Conservation (phyloP, 495 filamentous ascomycete species). For the Penicilliopsis zonata region DNA sequence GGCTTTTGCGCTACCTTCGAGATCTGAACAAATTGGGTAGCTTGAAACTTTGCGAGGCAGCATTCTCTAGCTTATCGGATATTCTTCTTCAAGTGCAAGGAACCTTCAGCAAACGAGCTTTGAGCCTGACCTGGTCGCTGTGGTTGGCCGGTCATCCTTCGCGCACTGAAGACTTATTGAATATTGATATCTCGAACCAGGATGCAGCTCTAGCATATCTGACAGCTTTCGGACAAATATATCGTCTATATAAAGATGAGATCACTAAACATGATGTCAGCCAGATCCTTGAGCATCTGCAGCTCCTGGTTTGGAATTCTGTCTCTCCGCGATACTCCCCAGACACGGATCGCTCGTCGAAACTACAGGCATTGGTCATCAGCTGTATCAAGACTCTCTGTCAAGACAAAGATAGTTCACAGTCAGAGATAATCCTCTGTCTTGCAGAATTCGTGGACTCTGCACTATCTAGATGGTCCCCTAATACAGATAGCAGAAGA, state of each 20-base stretch:
- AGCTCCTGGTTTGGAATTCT: slow-evolving; percentile 53
- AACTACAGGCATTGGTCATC: slow-evolving; percentile 62
- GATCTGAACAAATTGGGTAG: slow-evolving; percentile 44
- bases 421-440: slow-evolving; percentile 53
- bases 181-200: slow-evolving; percentile 48
- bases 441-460: slow-evolving; percentile 53
- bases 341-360: slow-evolving; percentile 75
- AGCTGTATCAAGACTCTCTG: slow-evolving; percentile 61
- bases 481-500: slow-evolving; percentile 24
- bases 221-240: slow-evolving; percentile 62
- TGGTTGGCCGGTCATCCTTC: slow-evolving; percentile 57
- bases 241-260: slow-evolving; percentile 59
- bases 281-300: slow-evolving; percentile 38
- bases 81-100: slow-evolving; percentile 47
- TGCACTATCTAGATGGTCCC: slow-evolving; percentile 43
- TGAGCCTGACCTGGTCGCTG: slow-evolving; percentile 56
- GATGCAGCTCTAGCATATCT: slow-evolving; percentile 71
- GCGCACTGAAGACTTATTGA: slow-evolving; percentile 30
- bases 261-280: slow-evolving; percentile 48
- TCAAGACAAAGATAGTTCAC: slow-evolving; percentile 51
- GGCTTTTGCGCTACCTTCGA: slow-evolving; percentile 54
- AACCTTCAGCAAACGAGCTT: slow-evolving; percentile 41
- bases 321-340: slow-evolving; percentile 65
- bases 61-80: slow-evolving; percentile 53
- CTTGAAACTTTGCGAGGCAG: slow-evolving; percentile 59